Percentiles rank a stretch among this genome's conserved stretches.
Evolutionary conservation across 148 eudicot species (phyloP).

Genomic region (Mesembryanthemum crystallinum): DNA sequence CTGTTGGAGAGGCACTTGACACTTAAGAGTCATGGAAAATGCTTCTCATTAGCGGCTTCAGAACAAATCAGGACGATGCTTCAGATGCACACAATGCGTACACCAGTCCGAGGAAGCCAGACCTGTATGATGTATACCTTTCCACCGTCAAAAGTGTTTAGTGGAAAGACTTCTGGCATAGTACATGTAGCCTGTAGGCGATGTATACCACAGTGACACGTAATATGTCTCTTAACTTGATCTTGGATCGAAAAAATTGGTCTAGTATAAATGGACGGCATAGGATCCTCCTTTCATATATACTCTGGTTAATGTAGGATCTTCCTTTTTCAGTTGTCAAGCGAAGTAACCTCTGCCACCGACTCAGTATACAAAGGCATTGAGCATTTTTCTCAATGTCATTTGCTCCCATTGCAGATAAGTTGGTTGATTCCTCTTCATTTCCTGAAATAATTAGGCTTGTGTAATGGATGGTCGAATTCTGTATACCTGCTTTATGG

Average conservation of each 20-base stretch:
- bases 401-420: background rate
- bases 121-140: slow-evolving; percentile 6
- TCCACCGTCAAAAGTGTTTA: background rate
- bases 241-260: slow-evolving; percentile 4
- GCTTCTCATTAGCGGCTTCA: background rate
- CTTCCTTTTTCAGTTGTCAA: slow-evolving; percentile 12
- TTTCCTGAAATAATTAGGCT: too few relatives aligned
- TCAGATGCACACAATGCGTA: background rate
- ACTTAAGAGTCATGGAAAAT: background rate
- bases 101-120: slow-evolving; percentile 1
- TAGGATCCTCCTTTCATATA: background rate
- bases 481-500: too few relatives aligned
- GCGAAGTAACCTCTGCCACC: slow-evolving; percentile 5
- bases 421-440: too few relatives aligned
- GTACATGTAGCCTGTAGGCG: background rate
- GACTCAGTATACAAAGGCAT: slow-evolving; percentile 9
- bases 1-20: background rate
- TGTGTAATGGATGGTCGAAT: too few relatives aligned
- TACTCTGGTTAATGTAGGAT: background rate
- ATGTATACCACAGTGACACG: slow-evolving; percentile 2
- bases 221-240: background rate
- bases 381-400: slow-evolving; percentile 3
- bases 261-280: background rate
- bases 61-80: background rate
- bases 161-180: slow-evolving; percentile 10